These are phyloP conservation scores for Talaromyces borbonicus DNA, from an alignment of 495 filamentous ascomycete genomes.

Conservation along the genomic window DNA sequence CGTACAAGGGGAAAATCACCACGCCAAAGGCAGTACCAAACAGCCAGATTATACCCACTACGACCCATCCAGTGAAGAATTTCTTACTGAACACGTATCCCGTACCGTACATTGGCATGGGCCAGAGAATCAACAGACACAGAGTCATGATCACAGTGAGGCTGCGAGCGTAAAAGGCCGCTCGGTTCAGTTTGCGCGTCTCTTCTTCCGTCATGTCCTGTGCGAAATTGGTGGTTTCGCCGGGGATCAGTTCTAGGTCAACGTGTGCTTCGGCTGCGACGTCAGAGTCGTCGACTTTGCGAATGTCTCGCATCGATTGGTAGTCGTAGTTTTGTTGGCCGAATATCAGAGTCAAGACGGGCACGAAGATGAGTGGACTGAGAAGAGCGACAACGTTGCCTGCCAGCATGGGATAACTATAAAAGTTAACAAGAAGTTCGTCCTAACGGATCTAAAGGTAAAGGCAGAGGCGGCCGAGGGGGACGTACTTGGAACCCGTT, in stretches of 20 bases:
- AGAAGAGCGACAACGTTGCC: constrained; percentile 78
- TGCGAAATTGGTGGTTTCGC: constrained; percentile 30
- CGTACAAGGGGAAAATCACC: constrained; percentile 73
- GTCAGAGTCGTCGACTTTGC: constrained; percentile 74
- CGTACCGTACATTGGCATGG: constrained; percentile 85
- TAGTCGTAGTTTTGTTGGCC: constrained; percentile 83
- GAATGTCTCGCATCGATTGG: constrained; percentile 74
- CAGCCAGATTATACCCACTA: constrained; percentile 80
- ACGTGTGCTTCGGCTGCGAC: constrained; percentile 56
- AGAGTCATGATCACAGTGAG: constrained; percentile 70
- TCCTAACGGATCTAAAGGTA: not conserved
- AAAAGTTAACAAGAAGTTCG: not conserved
- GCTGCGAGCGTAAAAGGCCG: constrained; percentile 68
- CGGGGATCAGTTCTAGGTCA: constrained; percentile 61
- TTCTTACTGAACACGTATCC: constrained; percentile 81
- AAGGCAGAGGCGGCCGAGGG: too few relatives aligned
- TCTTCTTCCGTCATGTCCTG: constrained; percentile 46
- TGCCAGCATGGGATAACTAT: constrained; percentile 72
- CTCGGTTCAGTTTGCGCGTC: constrained; percentile 55
- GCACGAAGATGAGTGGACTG: constrained; percentile 69
- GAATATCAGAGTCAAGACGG: constrained; percentile 65
- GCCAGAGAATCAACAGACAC: constrained; percentile 77
- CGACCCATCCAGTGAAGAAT: constrained; percentile 90
- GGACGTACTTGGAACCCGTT: constrained; percentile 60
- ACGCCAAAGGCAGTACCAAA: constrained; percentile 66